Evolutionary conservation across 179 eudicot genomes (phyloP).

Genomic region (Beta macrorhiza): DNA sequence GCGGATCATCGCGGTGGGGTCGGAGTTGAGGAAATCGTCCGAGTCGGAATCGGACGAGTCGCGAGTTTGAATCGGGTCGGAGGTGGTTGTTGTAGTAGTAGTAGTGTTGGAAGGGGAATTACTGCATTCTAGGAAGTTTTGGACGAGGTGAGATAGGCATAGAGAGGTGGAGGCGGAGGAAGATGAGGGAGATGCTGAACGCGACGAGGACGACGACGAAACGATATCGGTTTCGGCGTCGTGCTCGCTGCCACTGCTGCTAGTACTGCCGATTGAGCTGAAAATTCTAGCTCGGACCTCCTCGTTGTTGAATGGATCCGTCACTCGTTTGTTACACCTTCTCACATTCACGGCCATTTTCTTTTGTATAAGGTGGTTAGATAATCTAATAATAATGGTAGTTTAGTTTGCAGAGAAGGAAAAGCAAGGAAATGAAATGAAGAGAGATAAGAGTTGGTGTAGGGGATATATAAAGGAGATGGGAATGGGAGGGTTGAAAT

Average conservation of each 20-base stretch:
- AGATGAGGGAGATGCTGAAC: not conserved
- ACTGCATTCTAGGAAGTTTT: constrained; percentile 41
- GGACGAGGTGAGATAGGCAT: constrained; percentile 59
- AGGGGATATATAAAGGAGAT: not conserved
- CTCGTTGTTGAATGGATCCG: constrained; percentile 56
- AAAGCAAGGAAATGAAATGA: not conserved
- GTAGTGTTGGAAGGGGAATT: constrained; percentile 14
- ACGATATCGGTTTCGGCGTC: constrained; percentile 40
- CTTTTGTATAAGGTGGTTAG: not conserved
- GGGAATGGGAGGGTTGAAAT: not conserved
- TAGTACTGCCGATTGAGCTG: constrained; percentile 25
- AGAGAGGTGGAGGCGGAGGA: constrained; percentile 31
- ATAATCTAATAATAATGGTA: too few species aligned
- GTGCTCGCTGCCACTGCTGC: constrained; percentile 66
- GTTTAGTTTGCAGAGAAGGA: not conserved
- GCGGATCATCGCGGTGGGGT: constrained; percentile 26
- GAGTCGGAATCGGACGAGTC: constrained; percentile 41
- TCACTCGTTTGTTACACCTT: constrained; percentile 34
- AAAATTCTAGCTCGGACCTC: constrained; percentile 53
- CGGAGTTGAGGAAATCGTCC: constrained; percentile 19
- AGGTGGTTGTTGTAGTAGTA: not conserved
- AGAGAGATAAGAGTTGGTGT: not conserved
- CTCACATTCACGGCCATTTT: constrained; percentile 44
- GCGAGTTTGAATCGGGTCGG: not conserved
- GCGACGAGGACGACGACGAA: constrained; percentile 34